Base-by-base conservation (phyloP, 768 basidiomycete genomes). In the Collybia sordida region DNA sequence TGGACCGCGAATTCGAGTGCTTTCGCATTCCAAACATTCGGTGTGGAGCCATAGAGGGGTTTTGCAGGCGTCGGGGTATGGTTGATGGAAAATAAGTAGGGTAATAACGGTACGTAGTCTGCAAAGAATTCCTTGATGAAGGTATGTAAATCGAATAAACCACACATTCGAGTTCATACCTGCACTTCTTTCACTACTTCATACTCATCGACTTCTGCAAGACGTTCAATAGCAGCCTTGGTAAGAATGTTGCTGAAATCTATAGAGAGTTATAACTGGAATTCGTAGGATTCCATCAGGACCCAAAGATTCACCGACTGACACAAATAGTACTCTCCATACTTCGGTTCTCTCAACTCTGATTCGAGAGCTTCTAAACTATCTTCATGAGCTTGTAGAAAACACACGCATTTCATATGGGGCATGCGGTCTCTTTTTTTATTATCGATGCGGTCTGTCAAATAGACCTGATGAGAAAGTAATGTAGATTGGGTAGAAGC, bases 281-380 rank as follows among this genome's bases (percentile, higher is more conserved):
- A 25, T 51, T 51, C 47, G 48, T 47, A 21, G 46, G 25, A 41
- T 47, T 52, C 48, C 55, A 63, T 52, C 45, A 49, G 55, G 56
- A 68, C 59, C 58, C 62, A 60, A 61, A 69, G 72, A 80, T 74
- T 79, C 83, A 89, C 86, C 79, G 76, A 93, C 96, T 88, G 82
- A 98, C 96, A 99, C 65, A 99, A 74, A 79, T 96, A 98, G 72
- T 99, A 99, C 72, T 94, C 93, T 66, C 94, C 94, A 61, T 98
- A 99, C 69, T 89, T 89, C 8, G 95, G 96, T 61, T 93, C 88
- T 31, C 78, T 78, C 27, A 99, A 75, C 64, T 99, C 97, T 48
- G 80, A 74, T 57, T 88, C 88, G 48, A 98, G 77, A 21, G 88
- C 88, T 48, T 85, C 84, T 28, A 99, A 73, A 62, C 91, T 94